Evolutionary conservation across 2,329 filamentous ascomycete species (phyloP), one percentile per base, ranked within the genome.

Genomic region (Ophiosphaerella herpotricha): DNA sequence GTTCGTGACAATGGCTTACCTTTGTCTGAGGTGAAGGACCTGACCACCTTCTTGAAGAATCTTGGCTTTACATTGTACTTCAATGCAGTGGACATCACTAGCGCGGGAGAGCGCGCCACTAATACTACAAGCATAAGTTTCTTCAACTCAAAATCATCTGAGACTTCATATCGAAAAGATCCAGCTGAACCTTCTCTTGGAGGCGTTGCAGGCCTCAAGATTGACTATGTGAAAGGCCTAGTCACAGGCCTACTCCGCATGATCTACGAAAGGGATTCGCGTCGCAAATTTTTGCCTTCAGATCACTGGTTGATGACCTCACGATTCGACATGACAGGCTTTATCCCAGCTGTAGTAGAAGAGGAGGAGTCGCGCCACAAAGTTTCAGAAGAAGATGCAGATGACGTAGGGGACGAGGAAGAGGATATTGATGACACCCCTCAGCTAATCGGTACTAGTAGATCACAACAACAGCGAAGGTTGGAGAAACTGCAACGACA

Each of bases 231-330:
- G 49, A 89, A 90, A 64, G 85, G 82, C n/a, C 80, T 93, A 2
- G 85, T 91, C 6, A 95, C 91, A 2, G 86, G 86, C 3, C 82
- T 95, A 0, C 80, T 97, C 66, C 87, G 88, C 48, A 93, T 95
- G 82, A 78, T 97, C 7, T 97, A 97, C 68, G 92, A 97, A 73
- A 82, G 93, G 70, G 93, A 97, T 72, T 99, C 94, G 7, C 82
- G 94, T 52, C 85, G 92, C 18, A 86, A 83, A 26, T 97, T 97
- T 67, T 75, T 97, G 18, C 88, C 91, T 1, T 75, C 81, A n/a
- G 83, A 85, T 41, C 92, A 96, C 70, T 99, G 94, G 94, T 79
- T 97, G 32, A 97, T 97, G 92, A 94, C 89, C 1, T 87, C 85
- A 53, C 79, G 80, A 16, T 90, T 97, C 49, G 89, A 97, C 64